phyloP scores from a whole-genome alignment of 495 filamentous ascomycete species.

The Staphylotrichum tortipilum region DNA sequence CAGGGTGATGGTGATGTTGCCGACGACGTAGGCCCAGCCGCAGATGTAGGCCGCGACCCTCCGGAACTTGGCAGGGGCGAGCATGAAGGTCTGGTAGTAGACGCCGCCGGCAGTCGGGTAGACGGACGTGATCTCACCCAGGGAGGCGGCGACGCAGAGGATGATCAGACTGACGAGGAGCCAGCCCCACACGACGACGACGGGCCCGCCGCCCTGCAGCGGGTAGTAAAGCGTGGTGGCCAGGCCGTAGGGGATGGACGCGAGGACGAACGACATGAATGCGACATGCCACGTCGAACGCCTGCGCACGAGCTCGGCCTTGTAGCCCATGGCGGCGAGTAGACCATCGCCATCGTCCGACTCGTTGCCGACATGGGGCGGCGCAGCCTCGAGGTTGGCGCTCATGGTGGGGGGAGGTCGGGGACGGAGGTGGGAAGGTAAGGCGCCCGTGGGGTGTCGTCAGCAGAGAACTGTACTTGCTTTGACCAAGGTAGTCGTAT shows the following conservation, averaged over 20 bases:
- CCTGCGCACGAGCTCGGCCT: slow-evolving; percentile 41
- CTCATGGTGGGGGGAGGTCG: neutral
- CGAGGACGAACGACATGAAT: slow-evolving; percentile 50
- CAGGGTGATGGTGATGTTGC: slow-evolving; percentile 62
- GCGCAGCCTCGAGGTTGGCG: neutral
- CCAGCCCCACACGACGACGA: slow-evolving; percentile 60
- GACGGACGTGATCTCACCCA: slow-evolving; percentile 49
- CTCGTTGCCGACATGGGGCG: neutral
- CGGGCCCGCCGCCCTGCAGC: slow-evolving; percentile 55
- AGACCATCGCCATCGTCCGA: slow-evolving; percentile 36
- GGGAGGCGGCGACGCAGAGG: slow-evolving; percentile 42
- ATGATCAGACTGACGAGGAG: slow-evolving; percentile 41
- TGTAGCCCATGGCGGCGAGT: slow-evolving; percentile 45
- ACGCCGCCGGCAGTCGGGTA: slow-evolving; percentile 49
- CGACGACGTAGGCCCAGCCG: slow-evolving; percentile 59
- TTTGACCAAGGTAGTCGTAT: no score
- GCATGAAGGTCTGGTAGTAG: slow-evolving; percentile 51
- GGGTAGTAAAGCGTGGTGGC: slow-evolving; percentile 64
- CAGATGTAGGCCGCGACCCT: slow-evolving; percentile 53
- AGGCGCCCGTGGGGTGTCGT: no score
- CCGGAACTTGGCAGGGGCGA: slow-evolving; percentile 34
- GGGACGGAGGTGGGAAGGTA: no score
- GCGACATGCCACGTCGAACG: slow-evolving; percentile 48
- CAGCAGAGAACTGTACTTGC: no score
- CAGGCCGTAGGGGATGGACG: slow-evolving; percentile 55